Evolutionary conservation across 192 early-diverging fungal species (phyloP), one percentile per base, ranked within the genome.

Genomic region (Mortierella hygrophila): DNA sequence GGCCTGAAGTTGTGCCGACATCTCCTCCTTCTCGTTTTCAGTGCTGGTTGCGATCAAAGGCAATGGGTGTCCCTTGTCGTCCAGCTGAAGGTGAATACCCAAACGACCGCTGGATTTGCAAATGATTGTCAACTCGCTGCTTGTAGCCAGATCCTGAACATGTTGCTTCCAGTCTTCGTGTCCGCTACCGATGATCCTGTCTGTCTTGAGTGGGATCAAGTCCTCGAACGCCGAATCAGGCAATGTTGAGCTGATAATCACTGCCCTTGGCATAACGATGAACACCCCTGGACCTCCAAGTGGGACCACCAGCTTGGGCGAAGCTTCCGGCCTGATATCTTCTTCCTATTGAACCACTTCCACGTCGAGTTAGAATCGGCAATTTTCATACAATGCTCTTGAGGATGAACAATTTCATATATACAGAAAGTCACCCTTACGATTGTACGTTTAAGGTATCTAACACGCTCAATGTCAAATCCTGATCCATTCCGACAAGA

Each of bases 131-230:
- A 86, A 65, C 21, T 86, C 84, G 54, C 84, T 80, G 18, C 41
- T 72, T 4, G 49, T 57, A 1, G 55, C 75, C 35, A 77, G 29
- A 54, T 86, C 78, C 57, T 77, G 72, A 21, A 70, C 75, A 23
- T 79, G 79, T 37, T 81, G 84, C 68, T 73, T 86, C 84, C 84
- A 86, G 40, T 86, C 84, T 68, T 86, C 84, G 9, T 74, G 44
- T 63, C 84, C 84, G 60, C 44, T 75, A n/a, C 84, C 84, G 40
- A 86, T 81, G 41, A 86, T 75, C 47, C 72, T 81, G 47, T 86
- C 84, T 15, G 26, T 78, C 40, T 81, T 86, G 35, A 86, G 76
- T 18, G 84, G 84, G 18, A 86, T 55, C 23, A 86, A 29, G 57
- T 86, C 84, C 23, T 86, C 84, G 44, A 86, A 81, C 38, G 80